Conservation (phyloP, 306 rosid species). For the Mimosa pudica region DNA sequence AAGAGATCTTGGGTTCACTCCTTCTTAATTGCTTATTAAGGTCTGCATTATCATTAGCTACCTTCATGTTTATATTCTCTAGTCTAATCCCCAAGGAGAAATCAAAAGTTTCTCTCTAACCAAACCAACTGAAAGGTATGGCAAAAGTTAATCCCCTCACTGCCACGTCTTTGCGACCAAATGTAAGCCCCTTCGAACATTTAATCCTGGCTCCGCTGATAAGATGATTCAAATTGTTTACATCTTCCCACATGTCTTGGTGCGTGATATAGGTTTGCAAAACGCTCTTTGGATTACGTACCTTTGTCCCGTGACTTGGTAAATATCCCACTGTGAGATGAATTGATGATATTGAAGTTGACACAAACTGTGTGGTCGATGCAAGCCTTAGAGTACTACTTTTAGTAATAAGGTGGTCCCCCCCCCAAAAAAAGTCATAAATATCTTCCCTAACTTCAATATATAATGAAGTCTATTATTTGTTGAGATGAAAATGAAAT, state of each 20-base stretch:
- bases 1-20: not conserved
- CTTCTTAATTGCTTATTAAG: not conserved
- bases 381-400: not conserved
- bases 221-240: too few species aligned
- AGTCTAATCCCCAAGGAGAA: not conserved
- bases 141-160: not conserved
- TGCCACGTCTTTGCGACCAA: not conserved
- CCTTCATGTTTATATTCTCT: not conserved
- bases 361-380: not conserved
- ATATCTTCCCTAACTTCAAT: too few species aligned
- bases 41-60: not conserved
- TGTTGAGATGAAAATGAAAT: too few species aligned
- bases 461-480: too few species aligned
- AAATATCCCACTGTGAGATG: not conserved
- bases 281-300: not conserved
- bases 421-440: too few species aligned
- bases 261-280: not conserved
- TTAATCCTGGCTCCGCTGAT: not conserved
- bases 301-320: not conserved
- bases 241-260: not conserved
- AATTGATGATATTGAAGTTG: constrained; percentile 18
- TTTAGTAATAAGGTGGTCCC: not conserved
- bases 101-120: not conserved
- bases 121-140: not conserved
- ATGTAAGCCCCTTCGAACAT: not conserved